A percentile compares a stretch with the other conserved stretches of the same genome.
These are phyloP conservation scores for Centrapalus pauciflorus DNA, from an alignment of 129 eudicot species.

Conservation along the genomic window DNA sequence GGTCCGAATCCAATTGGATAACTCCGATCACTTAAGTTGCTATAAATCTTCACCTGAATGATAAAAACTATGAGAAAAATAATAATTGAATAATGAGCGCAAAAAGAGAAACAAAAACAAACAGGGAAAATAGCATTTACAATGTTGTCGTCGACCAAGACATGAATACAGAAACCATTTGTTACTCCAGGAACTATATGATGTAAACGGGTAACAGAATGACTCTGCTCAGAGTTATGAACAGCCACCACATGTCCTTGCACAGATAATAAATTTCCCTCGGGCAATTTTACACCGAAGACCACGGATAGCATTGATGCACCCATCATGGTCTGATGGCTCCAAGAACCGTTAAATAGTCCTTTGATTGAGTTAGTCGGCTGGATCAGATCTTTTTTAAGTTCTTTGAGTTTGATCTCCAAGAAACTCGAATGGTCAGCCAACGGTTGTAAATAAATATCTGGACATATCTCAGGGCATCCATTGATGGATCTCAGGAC, in stretches of 20 bases:
- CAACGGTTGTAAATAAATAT: constrained; percentile 35
- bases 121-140: constrained; percentile 32
- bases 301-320: constrained; percentile 21
- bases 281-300: constrained; percentile 37
- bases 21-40: constrained; percentile 36
- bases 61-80: constrained; percentile 3
- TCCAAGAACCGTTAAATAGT: constrained; percentile 13
- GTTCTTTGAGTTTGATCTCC: constrained; percentile 30
- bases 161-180: constrained; percentile 52
- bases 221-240: constrained; percentile 33
- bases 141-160: constrained; percentile 34
- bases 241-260: constrained; percentile 62
- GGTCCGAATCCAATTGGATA: constrained; percentile 72
- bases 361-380: constrained; percentile 33
- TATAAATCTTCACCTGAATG: constrained; percentile 61
- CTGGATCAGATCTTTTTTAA: constrained; percentile 27
- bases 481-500: constrained; percentile 6
- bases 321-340: constrained; percentile 20
- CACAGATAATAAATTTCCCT: constrained; percentile 52
- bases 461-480: constrained; percentile 30
- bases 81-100: not conserved
- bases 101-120: not conserved
- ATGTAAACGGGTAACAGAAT: constrained; percentile 18
- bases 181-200: constrained; percentile 29
- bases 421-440: constrained; percentile 35